Evolutionary conservation across 345 rosid species (phyloP).

Genomic region (Populus simonii): DNA sequence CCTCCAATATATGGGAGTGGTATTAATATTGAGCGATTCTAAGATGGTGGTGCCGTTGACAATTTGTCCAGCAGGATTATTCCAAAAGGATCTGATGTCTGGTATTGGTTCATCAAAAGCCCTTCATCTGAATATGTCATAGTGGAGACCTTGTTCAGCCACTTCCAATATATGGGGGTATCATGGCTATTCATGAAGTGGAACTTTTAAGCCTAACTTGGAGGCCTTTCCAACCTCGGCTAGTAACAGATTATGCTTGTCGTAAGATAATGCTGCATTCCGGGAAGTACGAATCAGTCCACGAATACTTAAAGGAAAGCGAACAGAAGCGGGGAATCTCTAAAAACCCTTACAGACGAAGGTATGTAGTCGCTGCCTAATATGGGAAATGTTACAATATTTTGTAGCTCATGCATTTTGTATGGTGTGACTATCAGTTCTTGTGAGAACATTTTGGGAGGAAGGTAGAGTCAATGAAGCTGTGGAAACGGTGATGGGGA

Average conservation of each 20-base stretch:
- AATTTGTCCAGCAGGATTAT: background rate
- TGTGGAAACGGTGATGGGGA: conserved; percentile 64
- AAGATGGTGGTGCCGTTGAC: conserved; percentile 36
- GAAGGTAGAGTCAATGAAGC: conserved; percentile 77
- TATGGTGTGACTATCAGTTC: conserved; percentile 48
- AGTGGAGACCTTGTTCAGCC: conserved; percentile 76
- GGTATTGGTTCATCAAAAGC: conserved; percentile 60
- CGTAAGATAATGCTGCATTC: conserved; percentile 87
- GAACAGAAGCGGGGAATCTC: conserved; percentile 71
- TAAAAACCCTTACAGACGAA: conserved; percentile 70
- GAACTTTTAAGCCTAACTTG: conserved; percentile 34
- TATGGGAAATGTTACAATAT: background rate
- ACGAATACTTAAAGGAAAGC: conserved; percentile 61
- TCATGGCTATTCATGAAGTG: conserved; percentile 52
- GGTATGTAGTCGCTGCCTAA: background rate
- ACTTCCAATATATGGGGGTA: conserved; percentile 48
- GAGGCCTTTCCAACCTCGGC: too few relatives aligned
- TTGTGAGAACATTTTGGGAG: conserved; percentile 76
- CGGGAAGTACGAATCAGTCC: conserved; percentile 79
- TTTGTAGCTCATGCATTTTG: conserved; percentile 11
- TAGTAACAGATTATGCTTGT: conserved; percentile 38
- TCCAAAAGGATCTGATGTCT: conserved; percentile 28
- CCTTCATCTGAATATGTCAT: conserved; percentile 69
- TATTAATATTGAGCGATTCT: conserved; percentile 29
- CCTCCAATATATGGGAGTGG: conserved; percentile 18